These are phyloP conservation scores for Daldinia concentrica DNA, from an alignment of 495 filamentous ascomycete species.

Conservation along the genomic window DNA sequence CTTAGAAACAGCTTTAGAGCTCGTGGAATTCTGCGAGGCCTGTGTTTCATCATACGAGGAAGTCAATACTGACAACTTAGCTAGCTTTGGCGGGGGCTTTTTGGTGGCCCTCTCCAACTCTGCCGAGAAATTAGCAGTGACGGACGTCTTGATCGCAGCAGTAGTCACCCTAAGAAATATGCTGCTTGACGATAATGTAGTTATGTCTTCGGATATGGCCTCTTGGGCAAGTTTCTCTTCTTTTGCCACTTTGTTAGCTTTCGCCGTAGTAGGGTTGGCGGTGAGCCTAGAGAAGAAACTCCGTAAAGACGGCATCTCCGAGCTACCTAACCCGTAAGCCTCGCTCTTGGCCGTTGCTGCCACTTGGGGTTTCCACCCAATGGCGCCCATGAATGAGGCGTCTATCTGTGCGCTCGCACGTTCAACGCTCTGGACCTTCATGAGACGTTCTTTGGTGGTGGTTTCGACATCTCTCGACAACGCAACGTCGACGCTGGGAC, in stretches of 20 bases:
- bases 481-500: slow-evolving; percentile 73
- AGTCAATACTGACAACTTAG: slow-evolving; percentile 85
- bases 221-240: slow-evolving; percentile 65
- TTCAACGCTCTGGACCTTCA: slow-evolving; percentile 79
- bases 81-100: slow-evolving; percentile 89
- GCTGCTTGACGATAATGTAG: slow-evolving; percentile 69
- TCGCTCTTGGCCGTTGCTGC: slow-evolving; percentile 50
- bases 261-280: slow-evolving; percentile 48
- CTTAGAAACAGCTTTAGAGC: slow-evolving; percentile 59
- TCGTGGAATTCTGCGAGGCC: slow-evolving; percentile 63
- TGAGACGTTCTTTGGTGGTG: slow-evolving; percentile 80
- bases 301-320: slow-evolving; percentile 68
- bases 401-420: slow-evolving; percentile 89
- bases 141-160: slow-evolving; percentile 77
- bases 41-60: slow-evolving; percentile 87
- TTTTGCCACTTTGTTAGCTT: slow-evolving; percentile 57
- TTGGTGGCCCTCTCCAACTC: slow-evolving; percentile 98
- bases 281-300: slow-evolving; percentile 82
- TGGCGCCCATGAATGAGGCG: slow-evolving; percentile 86
- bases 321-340: slow-evolving; percentile 44
- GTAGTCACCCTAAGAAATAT: slow-evolving; percentile 91
- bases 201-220: slow-evolving; percentile 71
- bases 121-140: slow-evolving; percentile 70
- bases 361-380: slow-evolving; percentile 77
- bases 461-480: slow-evolving; percentile 84